Evolutionary conservation across 106 monocot genomes (phyloP), one percentile per base, ranked within the genome.

Genomic region (Triglochin maritima): DNA sequence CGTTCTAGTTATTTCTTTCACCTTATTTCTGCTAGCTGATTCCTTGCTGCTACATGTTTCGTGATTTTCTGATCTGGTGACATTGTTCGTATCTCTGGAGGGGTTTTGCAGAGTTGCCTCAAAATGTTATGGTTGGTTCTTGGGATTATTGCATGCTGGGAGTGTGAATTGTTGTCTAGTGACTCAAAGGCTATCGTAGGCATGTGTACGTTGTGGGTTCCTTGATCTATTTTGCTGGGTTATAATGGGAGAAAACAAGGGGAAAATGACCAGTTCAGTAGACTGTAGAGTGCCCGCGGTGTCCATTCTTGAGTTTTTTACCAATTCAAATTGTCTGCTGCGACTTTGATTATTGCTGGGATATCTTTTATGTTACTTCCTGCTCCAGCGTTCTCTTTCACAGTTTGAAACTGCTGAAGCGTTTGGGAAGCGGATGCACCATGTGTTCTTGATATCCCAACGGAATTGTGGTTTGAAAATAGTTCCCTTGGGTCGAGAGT

Each of bases 351-450:
- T 29, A 9, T 3, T 44, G 15, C n/a, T 60, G 60, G 60, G 60
- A 29, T 41, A 29, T 29, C 41, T 60, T 9, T 9, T 60, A 60
- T 44, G 17, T 41, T 16, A 14, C 42, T 60, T 29, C 8, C 60
- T 60, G 60, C 5, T 60, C 60, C 9, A 4, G 9, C 9, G 9
- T 41, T 9, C 41, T 41, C 43, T 17, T 60, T 60, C 42, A 29
- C 60, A 60, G 41, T 16, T 60, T 60, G 43, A 11, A 60, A 60
- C 60, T 60, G 60, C 60, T 60, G 17, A 60, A 60, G 60, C 60
- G 7, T 60, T 16, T 60, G 9, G 42, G 29, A 29, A 29, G 29
- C 1, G 59, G 59, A 16, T 29, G 59, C 59, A 60, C 15, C 59
- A 41, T 9, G 17, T 43, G 9, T 16, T 41, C 59, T 60, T 60